Evolutionary conservation across 768 basidiomycete species (phyloP).

Genomic region (Myochromella boudieri): DNA sequence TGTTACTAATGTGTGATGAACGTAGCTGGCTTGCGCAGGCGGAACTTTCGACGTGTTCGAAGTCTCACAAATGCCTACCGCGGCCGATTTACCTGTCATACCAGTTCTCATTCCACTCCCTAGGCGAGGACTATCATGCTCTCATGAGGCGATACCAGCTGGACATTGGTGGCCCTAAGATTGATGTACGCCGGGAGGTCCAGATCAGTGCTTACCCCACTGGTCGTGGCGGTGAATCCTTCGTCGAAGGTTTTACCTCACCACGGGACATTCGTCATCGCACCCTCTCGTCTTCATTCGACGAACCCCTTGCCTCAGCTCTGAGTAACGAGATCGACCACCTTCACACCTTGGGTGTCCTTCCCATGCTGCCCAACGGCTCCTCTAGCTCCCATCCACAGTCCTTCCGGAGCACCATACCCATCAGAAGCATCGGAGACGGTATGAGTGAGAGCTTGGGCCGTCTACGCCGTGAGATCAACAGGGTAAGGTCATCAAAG

Average conservation of each 20-base stretch:
- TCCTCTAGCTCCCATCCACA: slow-evolving; percentile 35
- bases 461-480: slow-evolving; percentile 55
- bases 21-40: slow-evolving; percentile 72
- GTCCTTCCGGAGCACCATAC: slow-evolving; percentile 50
- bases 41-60: slow-evolving; percentile 76
- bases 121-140: slow-evolving; percentile 78
- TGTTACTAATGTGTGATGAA: slow-evolving; percentile 12
- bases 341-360: slow-evolving; percentile 39
- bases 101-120: slow-evolving; percentile 78
- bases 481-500: slow-evolving; percentile 47
- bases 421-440: slow-evolving; percentile 54
- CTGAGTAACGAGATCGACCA: slow-evolving; percentile 63
- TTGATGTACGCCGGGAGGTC: slow-evolving; percentile 74
- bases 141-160: slow-evolving; percentile 66
- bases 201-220: slow-evolving; percentile 56
- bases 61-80: slow-evolving; percentile 59
- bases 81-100: slow-evolving; percentile 80
- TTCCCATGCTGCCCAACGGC: slow-evolving; percentile 87
- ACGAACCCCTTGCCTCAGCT: slow-evolving; percentile 77
- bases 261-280: slow-evolving; percentile 37
- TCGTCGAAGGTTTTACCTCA: slow-evolving; percentile 50
- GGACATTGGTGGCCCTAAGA: slow-evolving; percentile 53
- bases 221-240: slow-evolving; percentile 39
- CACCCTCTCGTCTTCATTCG: slow-evolving; percentile 59
- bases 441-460: slow-evolving; percentile 63